Conservation (phyloP, 2,329 filamentous ascomycete genomes). For the Fusarium virguliforme region DNA sequence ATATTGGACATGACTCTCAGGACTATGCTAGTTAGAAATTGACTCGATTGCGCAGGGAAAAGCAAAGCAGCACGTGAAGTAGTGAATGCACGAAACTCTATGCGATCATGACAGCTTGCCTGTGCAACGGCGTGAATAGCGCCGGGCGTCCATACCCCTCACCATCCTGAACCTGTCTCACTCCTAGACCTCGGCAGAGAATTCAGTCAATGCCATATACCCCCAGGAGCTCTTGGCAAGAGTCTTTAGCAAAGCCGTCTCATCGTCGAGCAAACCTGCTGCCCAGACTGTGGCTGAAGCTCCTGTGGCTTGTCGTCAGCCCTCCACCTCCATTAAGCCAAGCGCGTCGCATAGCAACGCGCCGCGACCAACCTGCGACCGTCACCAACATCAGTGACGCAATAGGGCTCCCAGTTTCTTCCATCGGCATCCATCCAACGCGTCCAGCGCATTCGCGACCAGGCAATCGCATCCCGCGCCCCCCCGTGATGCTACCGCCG, state of each 20-base stretch:
- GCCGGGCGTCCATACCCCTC: neutral
- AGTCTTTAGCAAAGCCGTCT: neutral
- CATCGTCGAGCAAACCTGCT: too few relatives aligned
- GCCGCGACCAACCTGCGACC: conserved; percentile 45
- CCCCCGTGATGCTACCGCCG: conserved; percentile 28
- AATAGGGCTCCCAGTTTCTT: conserved; percentile 34
- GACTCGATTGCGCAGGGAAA: neutral
- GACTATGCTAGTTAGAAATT: too few relatives aligned
- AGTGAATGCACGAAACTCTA: neutral
- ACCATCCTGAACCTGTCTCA: conserved; percentile 2
- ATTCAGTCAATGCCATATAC: neutral
- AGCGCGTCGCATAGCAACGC: conserved; percentile 45
- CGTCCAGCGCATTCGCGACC: neutral
- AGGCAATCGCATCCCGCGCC: conserved; percentile 24
- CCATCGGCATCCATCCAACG: conserved; percentile 8
- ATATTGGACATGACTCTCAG: too few relatives aligned
- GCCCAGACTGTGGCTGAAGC: conserved; percentile 9
- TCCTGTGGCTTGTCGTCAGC: conserved; percentile 20
- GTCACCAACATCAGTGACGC: conserved; percentile 43
- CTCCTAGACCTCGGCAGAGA: neutral
- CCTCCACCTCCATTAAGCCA: conserved; percentile 35
- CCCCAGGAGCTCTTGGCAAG: too few relatives aligned
- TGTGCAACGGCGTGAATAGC: neutral
- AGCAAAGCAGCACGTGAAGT: neutral
- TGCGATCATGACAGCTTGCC: conserved; percentile 6